Evolutionary conservation across 345 rosid genomes (phyloP), one percentile per base, ranked within the genome.

Genomic region (Salix suchowensis): DNA sequence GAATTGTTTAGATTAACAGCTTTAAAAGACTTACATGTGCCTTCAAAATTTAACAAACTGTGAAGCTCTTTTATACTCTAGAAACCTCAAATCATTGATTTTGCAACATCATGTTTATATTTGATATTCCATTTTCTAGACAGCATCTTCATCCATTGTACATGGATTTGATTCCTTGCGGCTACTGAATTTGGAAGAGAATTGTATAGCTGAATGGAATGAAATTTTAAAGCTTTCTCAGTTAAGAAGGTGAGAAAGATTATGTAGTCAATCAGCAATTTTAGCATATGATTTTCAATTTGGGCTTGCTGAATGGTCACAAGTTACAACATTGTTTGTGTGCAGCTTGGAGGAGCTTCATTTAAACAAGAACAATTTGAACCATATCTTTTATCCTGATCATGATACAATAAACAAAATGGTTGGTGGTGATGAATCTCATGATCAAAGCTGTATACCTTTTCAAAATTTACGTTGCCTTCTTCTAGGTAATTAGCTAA

Each of bases 131-230:
- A 30, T 50, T 69, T 67, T 77, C 77, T 82, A 95, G 97, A 73
- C 87, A 15, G 65, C 76, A 15, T 80, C 89, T 65, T 88, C 91
- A 61, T 77, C 83, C 30, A 65, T 74, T 11, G 88, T 87, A 76
- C 80, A 83, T 85, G 85, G 91, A 68, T 96, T 93, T 78, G 85
- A 84, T 61, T 87, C 88, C 80, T 86, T 96, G 74, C 88, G 84
- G 71, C 88, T 96, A 85, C 82, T 96, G 81, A 96, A 96, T 83
- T 83, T 96, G 87, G 99, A 96, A 75, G 88, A 93, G 78, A 96
- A 93, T 77, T 84, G 86, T 76, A 84, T 96, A 71, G 85, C 85
- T 65, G 96, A 95, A 26, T 93, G 99, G 98, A 82, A 78, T 76
- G 97, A 96, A 83, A 84, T 96, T 82, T 72, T 88, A 67, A 93